phyloP scores from a whole-genome alignment of 1,284 basidiomycete species.

The Kwoniella shivajii region DNA sequence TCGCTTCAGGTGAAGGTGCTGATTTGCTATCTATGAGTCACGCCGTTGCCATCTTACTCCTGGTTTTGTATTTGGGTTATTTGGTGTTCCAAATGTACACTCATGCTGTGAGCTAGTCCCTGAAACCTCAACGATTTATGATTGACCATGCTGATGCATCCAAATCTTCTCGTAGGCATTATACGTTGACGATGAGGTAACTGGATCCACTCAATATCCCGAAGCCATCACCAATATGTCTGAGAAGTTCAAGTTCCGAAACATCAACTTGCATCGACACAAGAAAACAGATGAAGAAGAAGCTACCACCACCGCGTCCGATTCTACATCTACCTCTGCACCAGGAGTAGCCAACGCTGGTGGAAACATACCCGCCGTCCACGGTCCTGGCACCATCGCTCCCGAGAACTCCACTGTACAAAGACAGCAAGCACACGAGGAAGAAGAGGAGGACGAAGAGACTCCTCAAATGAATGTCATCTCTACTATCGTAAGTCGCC shows the following conservation, averaged over 20 bases:
- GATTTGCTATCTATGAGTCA: conserved; percentile 73
- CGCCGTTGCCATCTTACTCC: conserved; percentile 77
- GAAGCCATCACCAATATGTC: conserved; percentile 33
- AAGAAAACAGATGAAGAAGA: conserved; percentile 33
- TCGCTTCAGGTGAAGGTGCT: conserved; percentile 46
- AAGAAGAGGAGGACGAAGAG: conserved; percentile 52
- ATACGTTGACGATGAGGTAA: conserved; percentile 59
- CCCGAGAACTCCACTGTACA: conserved; percentile 11
- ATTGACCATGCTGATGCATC: background rate
- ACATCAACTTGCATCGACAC: conserved; percentile 31
- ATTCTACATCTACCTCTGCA: conserved; percentile 1
- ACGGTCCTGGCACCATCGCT: conserved; percentile 10
- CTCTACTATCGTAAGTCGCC: conserved; percentile 51
- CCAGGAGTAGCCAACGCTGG: background rate
- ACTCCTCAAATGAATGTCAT: conserved; percentile 58
- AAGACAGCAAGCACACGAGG: conserved; percentile 36
- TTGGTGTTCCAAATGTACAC: conserved; percentile 85
- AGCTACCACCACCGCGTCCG: conserved; percentile 12
- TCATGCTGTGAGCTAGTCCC: conserved; percentile 60
- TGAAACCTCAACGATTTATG: background rate
- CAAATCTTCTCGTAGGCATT: conserved; percentile 55
- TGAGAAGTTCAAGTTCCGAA: conserved; percentile 19
- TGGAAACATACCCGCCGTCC: conserved; percentile 12
- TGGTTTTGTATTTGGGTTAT: conserved; percentile 70
- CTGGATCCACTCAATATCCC: conserved; percentile 45